Conservation (phyloP, 2,329 filamentous ascomycete species). For the Aspergillus ustus region DNA sequence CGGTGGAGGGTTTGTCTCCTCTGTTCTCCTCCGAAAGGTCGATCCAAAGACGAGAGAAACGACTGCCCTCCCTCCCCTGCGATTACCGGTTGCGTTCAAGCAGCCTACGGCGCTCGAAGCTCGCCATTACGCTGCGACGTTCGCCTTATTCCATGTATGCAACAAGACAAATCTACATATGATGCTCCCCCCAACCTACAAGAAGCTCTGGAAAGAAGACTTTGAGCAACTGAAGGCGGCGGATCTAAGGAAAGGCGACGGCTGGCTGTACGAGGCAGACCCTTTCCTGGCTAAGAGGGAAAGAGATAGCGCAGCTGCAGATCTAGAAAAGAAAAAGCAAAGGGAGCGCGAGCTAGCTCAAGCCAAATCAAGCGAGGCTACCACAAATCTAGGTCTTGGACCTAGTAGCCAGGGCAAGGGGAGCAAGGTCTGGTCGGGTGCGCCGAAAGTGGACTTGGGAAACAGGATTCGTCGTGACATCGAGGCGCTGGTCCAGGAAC, state of each 20-base stretch:
- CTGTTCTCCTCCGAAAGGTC: conserved; percentile 73
- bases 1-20: conserved; percentile 74
- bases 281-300: conserved; percentile 83
- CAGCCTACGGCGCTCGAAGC: conserved; percentile 86
- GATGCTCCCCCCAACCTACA: conserved; percentile 89
- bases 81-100: conserved; percentile 75
- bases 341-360: conserved; percentile 67
- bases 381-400: conserved; percentile 58
- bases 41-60: conserved; percentile 84
- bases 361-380: conserved; percentile 69
- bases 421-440: conserved; percentile 79
- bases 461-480: conserved; percentile 76
- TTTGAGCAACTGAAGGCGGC: conserved; percentile 81
- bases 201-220: conserved; percentile 84
- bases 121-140: conserved; percentile 89
- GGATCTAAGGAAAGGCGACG: conserved; percentile 75
- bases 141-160: conserved; percentile 86
- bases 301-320: conserved; percentile 75
- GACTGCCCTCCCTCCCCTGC: conserved; percentile 77
- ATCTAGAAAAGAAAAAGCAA: conserved; percentile 77
- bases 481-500: conserved; percentile 76
- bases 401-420: conserved; percentile 42
- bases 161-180: conserved; percentile 96
- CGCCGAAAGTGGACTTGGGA: conserved; percentile 92
- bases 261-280: conserved; percentile 94